phyloP scores from a whole-genome alignment of 257 asterid genomes.

The Cinchona pubescens region DNA sequence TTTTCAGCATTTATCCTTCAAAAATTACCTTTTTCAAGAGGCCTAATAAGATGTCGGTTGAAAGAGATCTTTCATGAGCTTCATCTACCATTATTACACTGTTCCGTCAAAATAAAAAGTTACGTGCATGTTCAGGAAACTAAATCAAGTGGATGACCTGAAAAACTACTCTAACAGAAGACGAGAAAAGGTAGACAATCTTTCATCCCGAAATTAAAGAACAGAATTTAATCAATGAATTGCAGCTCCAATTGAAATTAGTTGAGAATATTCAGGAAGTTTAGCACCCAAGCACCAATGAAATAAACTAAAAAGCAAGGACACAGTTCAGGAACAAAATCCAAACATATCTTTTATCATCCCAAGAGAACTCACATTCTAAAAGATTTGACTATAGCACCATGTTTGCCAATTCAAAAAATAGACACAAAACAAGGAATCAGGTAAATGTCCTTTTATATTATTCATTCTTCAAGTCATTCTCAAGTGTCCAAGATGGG shows the following conservation, averaged over 20 bases:
- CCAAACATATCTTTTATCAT: background rate
- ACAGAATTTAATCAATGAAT: background rate
- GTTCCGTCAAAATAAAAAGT: slow-evolving; percentile 27
- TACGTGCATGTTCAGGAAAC: background rate
- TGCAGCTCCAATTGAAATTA: background rate
- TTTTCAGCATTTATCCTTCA: background rate
- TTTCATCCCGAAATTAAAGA: background rate
- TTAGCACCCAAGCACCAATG: background rate
- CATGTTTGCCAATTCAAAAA: background rate
- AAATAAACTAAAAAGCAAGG: background rate
- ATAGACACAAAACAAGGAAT: background rate
- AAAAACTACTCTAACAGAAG: background rate
- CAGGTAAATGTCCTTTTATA: background rate
- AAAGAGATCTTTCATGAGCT: slow-evolving; percentile 95
- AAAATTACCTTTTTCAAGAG: slow-evolving; percentile 81
- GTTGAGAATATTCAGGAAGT: background rate
- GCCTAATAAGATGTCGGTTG: slow-evolving; percentile 90
- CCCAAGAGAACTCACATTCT: background rate
- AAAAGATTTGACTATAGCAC: background rate
- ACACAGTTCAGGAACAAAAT: background rate
- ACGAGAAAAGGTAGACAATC: background rate
- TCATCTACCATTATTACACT: slow-evolving; percentile 98
- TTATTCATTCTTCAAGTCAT: background rate
- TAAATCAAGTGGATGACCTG: background rate
- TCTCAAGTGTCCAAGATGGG: background rate